phyloP scores from a whole-genome alignment of 1,284 basidiomycete genomes.

The Earliella scabrosa region DNA sequence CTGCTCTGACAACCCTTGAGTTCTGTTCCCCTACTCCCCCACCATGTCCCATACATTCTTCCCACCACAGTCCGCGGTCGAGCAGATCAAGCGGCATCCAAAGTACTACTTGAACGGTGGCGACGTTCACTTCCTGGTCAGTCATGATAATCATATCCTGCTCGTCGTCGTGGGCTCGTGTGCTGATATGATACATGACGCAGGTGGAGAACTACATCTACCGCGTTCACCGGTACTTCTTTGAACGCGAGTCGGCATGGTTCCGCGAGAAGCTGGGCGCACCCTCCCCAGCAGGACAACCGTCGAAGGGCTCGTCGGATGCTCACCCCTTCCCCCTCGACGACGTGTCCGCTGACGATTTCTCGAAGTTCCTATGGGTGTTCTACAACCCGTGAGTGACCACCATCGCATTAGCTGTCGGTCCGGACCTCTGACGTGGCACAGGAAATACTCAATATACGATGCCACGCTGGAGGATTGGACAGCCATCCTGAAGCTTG shows the following conservation, averaged over 20 bases:
- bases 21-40: constrained; percentile 32
- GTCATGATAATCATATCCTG: constrained; percentile 24
- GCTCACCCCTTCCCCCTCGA: constrained; percentile 55
- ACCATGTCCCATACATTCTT: constrained; percentile 28
- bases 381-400: constrained; percentile 75
- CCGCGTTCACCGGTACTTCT: constrained; percentile 65
- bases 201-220: constrained; percentile 57
- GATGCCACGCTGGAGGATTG: constrained; percentile 57
- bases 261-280: constrained; percentile 51
- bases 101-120: constrained; percentile 58
- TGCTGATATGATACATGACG: neutral
- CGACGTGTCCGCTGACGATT: constrained; percentile 50
- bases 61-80: constrained; percentile 36
- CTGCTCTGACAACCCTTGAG: constrained; percentile 23
- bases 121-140: constrained; percentile 57
- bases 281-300: constrained; percentile 49
- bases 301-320: constrained; percentile 48
- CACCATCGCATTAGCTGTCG: too few relatives aligned
- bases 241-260: constrained; percentile 61
- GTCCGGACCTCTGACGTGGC: constrained; percentile 7
- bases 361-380: constrained; percentile 66
- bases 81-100: constrained; percentile 42
- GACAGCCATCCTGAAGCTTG: constrained; percentile 60
- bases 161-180: neutral
- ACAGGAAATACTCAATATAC: constrained; percentile 62